phyloP scores from a whole-genome alignment of 75 land plant genomes.

The Cryptomeria japonica region DNA sequence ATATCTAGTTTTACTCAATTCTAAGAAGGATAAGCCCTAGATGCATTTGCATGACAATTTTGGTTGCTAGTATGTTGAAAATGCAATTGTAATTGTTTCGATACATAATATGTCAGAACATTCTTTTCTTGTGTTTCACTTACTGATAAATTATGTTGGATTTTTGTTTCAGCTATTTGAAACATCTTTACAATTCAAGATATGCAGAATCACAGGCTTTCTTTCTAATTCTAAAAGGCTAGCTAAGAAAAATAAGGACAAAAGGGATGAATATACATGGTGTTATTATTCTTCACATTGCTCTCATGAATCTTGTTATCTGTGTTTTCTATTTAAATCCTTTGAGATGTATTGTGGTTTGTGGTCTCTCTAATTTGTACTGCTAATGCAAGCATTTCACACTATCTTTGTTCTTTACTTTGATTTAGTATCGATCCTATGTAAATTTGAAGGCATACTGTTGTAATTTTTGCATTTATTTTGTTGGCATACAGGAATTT shows the following conservation, averaged over 20 bases:
- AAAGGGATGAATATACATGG: background rate
- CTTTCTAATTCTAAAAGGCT: background rate
- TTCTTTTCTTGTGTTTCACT: background rate
- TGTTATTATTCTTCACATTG: background rate
- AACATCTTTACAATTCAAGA: background rate
- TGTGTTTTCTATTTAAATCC: background rate
- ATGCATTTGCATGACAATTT: background rate
- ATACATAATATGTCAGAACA: too few species aligned
- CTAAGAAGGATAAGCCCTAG: background rate
- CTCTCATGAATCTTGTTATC: background rate
- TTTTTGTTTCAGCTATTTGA: background rate
- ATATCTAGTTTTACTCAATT: background rate
- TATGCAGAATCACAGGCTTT: background rate
- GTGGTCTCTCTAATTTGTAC: background rate
- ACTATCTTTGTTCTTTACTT: background rate
- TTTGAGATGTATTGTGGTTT: background rate
- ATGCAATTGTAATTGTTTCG: too few species aligned
- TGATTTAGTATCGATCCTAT: background rate
- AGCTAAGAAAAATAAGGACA: background rate
- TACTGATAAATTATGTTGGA: background rate
- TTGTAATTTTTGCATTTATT: background rate
- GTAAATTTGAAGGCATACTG: background rate
- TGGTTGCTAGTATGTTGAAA: background rate
- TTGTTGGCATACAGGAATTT: slow-evolving; percentile 60
- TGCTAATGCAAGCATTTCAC: background rate